Conservation (phyloP, 768 basidiomycete genomes). For the Trametopsis cervina region DNA sequence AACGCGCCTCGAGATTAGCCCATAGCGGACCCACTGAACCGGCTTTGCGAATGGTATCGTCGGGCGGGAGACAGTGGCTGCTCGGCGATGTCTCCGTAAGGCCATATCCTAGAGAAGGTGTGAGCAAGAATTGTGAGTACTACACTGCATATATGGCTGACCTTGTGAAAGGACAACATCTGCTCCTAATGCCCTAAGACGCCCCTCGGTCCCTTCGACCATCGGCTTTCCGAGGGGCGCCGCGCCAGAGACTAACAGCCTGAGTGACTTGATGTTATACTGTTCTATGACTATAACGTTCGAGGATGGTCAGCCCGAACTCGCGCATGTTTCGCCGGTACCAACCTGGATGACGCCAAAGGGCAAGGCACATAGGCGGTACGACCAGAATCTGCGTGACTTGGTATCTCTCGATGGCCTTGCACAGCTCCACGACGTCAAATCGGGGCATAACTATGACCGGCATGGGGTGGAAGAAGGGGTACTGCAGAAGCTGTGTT, state of each 20-base stretch:
- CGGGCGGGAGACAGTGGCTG: slow-evolving; percentile 44
- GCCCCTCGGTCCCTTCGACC: slow-evolving; percentile 37
- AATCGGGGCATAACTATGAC: slow-evolving; percentile 61
- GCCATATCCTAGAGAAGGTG: slow-evolving; percentile 65
- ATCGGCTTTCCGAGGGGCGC: slow-evolving; percentile 72
- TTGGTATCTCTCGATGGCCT: slow-evolving; percentile 56
- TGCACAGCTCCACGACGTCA: slow-evolving; percentile 62
- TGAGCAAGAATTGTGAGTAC: no score
- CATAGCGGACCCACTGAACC: slow-evolving; percentile 66
- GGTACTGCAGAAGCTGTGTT: slow-evolving; percentile 56
- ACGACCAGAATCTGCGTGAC: slow-evolving; percentile 56
- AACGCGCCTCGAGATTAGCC: slow-evolving; percentile 68
- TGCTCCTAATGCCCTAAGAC: slow-evolving; percentile 35
- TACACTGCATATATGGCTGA: no score
- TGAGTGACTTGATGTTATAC: slow-evolving; percentile 58
- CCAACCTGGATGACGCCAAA: slow-evolving; percentile 64
- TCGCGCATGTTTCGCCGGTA: no score
- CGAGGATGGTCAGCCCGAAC: background rate
- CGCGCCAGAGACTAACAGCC: slow-evolving; percentile 62
- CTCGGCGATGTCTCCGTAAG: slow-evolving; percentile 81
- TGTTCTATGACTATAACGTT: slow-evolving; percentile 44
- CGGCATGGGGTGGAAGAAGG: slow-evolving; percentile 42
- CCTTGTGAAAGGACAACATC: slow-evolving; percentile 45
- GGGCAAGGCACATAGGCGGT: slow-evolving; percentile 77
- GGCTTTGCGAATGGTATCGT: slow-evolving; percentile 39